Evolutionary conservation across 768 basidiomycete genomes (phyloP), one percentile per base, ranked within the genome.

Genomic region (Termitomyces sp.): DNA sequence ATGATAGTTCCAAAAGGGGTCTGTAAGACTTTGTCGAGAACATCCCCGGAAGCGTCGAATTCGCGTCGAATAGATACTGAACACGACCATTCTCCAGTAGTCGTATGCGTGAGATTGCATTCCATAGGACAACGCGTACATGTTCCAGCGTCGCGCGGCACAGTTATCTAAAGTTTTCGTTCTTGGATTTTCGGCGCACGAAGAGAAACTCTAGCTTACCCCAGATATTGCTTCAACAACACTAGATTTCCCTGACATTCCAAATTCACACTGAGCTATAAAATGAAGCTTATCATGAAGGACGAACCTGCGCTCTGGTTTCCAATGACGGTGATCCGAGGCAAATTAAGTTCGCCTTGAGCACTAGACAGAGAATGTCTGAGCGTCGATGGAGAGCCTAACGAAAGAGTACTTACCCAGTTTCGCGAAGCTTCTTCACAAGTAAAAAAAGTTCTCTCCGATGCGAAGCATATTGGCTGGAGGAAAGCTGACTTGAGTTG

Each of bases 201-300:
- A 11, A 35, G 44, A 29, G 22, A 20, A 15, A 23, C 31, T 29
- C 12, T 23, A 32, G 45, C 66, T 51, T 54, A 78, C 76, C 13
- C 76, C 76, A 11, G 75, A 75, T 20, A 82, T 78, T 1, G 80
- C 76, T 58, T 81, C 80, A 1, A 81, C 77, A 9, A 81, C 67
- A 41, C 71, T 73, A 1, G 74, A 76, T 59, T 77, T 77, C 3
- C 74, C 68, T 68, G 33, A 3, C 5, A n/a, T 31, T 11, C 3
- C 9, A 12, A 40, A n/a, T 40, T 40, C 2, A 18, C 6, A 44
- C 1, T 10, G 3, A 18, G 16, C 15, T 9, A 10, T 29, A 18
- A 7, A 12, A 45, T 47, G 41, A 0, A 7, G 20, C 12, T 11
- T 0, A 15, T 15, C 36, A 12, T 22, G 36, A 9, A 36, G 16